Base-by-base conservation (phyloP, 1,284 basidiomycete species). In the Ustilago trichophora region DNA sequence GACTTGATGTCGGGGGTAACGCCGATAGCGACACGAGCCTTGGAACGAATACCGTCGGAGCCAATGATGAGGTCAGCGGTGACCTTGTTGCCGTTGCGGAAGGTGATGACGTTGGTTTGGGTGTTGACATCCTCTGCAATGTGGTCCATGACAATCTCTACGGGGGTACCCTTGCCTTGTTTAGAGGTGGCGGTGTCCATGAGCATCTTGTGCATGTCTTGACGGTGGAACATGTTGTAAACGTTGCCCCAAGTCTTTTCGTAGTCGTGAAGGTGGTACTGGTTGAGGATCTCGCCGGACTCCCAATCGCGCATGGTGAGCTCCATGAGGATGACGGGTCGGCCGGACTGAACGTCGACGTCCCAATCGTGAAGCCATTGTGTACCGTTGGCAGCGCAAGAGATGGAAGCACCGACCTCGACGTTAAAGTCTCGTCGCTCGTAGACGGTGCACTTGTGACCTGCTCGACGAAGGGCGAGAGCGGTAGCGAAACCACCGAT, bases 41-140 rank as follows among this genome's bases (percentile, higher is more conserved):
- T 79, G 51, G 73, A 75, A 10, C 80, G 65, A 13, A 82, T 79
- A 7, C 88, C 88, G 67, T 89, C 88, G 0, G 88, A 88, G 16
- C 87, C 88, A 31, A 90, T 81, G 43, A 89, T 83, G n/a, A 89
- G 83, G 68, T 89, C 86, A 8, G 84, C 86, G 2, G 70, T 58
- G 36, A 88, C 50, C 13, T 79, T 78, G 47, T 85, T 83, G 8
- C 88, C 87, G 4, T 83, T 83, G 10, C 82, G 80, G 12, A 88
- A 78, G 0, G 72, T 83, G 18, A 86, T 78, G 18, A 49, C 49
- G 54, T 83, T 40, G 37, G 72, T 48, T 8, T 78, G 78, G 75
- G 81, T 58, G 52, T 77, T 68, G 50, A 80, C 54, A 63, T 72
- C 41, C 62, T 78, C 76, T 3, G 85, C 84, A 29, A 75, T 78